These are phyloP conservation scores for Fonsecaea multimorphosa DNA, from an alignment of 2,329 filamentous ascomycete species.

Conservation along the genomic window DNA sequence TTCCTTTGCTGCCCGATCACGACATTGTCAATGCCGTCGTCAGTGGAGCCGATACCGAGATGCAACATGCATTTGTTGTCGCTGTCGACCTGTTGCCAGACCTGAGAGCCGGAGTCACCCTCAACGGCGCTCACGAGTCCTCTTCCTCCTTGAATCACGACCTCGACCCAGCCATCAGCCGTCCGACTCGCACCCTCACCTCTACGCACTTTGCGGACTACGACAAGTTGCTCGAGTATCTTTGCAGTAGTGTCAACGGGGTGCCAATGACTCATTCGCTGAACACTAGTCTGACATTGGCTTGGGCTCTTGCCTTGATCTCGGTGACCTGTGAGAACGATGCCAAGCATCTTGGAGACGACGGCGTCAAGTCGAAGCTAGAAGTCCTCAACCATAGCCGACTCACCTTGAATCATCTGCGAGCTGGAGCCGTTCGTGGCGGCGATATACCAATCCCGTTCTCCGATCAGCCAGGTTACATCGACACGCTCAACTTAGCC, in stretches of 20 bases:
- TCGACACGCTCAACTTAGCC: conserved; percentile 5
- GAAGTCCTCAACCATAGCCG: background rate
- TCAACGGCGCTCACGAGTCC: conserved; percentile 26
- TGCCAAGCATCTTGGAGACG: conserved; percentile 11
- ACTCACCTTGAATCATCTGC: background rate
- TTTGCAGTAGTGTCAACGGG: conserved; percentile 11
- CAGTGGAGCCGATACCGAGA: background rate
- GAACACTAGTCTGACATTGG: conserved; percentile 26
- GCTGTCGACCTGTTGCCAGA: conserved; percentile 26
- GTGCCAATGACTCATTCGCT: conserved; percentile 6
- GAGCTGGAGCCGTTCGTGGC: background rate
- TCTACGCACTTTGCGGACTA: conserved; percentile 15
- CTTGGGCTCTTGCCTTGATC: conserved; percentile 33
- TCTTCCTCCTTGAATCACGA: conserved; percentile 1
- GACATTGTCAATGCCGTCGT: conserved; percentile 24
- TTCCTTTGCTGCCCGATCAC: conserved; percentile 35
- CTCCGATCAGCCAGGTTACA: background rate
- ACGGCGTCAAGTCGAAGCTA: background rate
- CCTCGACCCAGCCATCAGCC: conserved; percentile 12
- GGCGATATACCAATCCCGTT: background rate
- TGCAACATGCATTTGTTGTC: conserved; percentile 26
- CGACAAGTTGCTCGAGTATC: conserved; percentile 23
- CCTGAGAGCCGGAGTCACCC: background rate
- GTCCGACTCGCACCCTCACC: conserved; percentile 7
- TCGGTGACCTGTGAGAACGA: conserved; percentile 30